phyloP scores from a whole-genome alignment of 306 rosid genomes.

The Sphenostylis stenocarpa region DNA sequence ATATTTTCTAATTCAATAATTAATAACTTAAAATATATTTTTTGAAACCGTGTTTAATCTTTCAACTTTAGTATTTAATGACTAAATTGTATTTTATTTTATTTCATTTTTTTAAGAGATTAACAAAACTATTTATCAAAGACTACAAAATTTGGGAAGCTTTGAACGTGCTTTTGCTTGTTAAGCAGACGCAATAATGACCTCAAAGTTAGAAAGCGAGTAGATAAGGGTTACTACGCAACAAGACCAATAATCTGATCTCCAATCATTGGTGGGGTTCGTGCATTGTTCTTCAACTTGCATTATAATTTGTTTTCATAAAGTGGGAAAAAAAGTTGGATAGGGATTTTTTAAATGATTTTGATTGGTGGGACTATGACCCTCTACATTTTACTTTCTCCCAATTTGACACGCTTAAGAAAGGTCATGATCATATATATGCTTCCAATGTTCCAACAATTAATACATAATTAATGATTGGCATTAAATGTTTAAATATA shows the following conservation, averaged over 20 bases:
- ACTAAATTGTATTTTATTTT: no score
- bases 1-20: no score
- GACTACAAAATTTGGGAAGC: neutral
- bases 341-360: constrained; percentile 17
- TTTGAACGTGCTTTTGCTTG: neutral
- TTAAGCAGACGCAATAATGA: neutral
- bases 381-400: neutral
- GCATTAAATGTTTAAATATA: neutral
- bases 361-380: constrained; percentile 24
- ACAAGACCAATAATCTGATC: constrained; percentile 12
- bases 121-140: no score
- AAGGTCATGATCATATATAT: neutral
- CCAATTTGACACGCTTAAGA: constrained; percentile 4
- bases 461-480: neutral
- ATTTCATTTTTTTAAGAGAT: no score
- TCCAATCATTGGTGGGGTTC: constrained; percentile 30
- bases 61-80: no score
- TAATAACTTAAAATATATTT: no score
- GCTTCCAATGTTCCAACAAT: constrained; percentile 40
- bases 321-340: neutral
- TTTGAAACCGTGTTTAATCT: no score
- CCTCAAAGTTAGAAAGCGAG: constrained; percentile 38
- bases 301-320: neutral
- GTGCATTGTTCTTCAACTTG: neutral
- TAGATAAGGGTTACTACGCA: neutral